phyloP scores from a whole-genome alignment of 768 basidiomycete genomes.

The Ramaria sp. region DNA sequence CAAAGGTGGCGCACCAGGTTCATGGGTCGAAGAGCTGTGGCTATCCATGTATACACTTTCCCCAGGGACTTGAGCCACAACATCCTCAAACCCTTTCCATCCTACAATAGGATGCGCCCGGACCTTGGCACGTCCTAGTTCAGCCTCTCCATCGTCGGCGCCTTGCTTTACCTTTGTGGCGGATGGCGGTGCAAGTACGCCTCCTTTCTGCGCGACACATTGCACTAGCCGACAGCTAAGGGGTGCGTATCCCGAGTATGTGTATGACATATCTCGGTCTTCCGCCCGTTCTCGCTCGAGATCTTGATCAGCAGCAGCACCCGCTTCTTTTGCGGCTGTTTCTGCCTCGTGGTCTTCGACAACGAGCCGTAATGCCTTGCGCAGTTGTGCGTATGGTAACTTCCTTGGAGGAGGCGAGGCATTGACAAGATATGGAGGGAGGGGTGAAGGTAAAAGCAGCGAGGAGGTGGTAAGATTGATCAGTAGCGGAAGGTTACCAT shows the following conservation, averaged over 20 bases:
- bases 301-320: constrained; percentile 36
- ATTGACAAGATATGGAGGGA: constrained; percentile 39
- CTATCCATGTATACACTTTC: constrained; percentile 64
- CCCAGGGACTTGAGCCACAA: constrained; percentile 72
- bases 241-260: constrained; percentile 96
- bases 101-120: constrained; percentile 89
- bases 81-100: constrained; percentile 97
- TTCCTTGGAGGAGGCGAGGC: constrained; percentile 33
- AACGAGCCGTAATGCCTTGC: constrained; percentile 82
- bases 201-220: constrained; percentile 85
- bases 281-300: constrained; percentile 2
- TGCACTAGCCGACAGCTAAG: constrained; percentile 87
- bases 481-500: constrained; percentile 36
- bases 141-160: constrained; percentile 16
- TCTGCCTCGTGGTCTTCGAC: constrained; percentile 61
- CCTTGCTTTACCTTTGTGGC: background rate
- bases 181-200: constrained; percentile 42
- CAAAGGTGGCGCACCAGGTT: background rate
- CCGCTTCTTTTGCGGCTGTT: constrained; percentile 50
- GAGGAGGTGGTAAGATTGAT: constrained; percentile 24
- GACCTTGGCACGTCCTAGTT: constrained; percentile 36
- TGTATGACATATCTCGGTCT: constrained; percentile 84
- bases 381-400: constrained; percentile 59
- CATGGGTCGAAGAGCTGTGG: background rate
- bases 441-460: constrained; percentile 53